These are phyloP conservation scores for Pisolithus orientalis DNA, from an alignment of 768 basidiomycete genomes.

Conservation along the genomic window DNA sequence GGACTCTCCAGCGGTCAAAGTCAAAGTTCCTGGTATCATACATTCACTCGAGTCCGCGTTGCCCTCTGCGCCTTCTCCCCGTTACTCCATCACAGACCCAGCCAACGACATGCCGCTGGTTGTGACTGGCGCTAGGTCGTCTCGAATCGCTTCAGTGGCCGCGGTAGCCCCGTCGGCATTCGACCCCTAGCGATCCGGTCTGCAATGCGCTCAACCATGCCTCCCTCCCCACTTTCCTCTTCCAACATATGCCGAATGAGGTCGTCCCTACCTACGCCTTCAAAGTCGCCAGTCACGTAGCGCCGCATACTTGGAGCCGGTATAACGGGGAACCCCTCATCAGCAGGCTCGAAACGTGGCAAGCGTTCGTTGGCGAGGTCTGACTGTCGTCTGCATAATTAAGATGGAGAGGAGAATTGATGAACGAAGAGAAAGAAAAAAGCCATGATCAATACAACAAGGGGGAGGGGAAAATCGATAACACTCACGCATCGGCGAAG, in stretches of 20 bases:
- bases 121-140: slow-evolving; percentile 33
- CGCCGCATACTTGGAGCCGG: slow-evolving; percentile 60
- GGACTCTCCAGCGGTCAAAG: no score
- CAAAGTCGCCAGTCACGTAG: slow-evolving; percentile 33
- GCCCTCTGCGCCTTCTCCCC: no score
- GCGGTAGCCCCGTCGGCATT: slow-evolving; percentile 38
- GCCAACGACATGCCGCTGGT: neutral
- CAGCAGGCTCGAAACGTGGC: slow-evolving; percentile 43
- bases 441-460: neutral
- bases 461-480: neutral
- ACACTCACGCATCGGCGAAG: slow-evolving; percentile 71
- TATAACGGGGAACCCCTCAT: slow-evolving; percentile 37
- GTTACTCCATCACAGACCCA: no score
- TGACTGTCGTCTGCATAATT: slow-evolving; percentile 50
- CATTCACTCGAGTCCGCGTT: no score
- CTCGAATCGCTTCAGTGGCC: slow-evolving; percentile 58
- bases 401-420: neutral
- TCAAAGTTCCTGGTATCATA: no score
- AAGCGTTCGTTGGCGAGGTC: slow-evolving; percentile 73
- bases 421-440: neutral
- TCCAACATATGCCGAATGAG: slow-evolving; percentile 57
- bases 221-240: slow-evolving; percentile 49
- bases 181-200: slow-evolving; percentile 55
- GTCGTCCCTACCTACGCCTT: slow-evolving; percentile 54
- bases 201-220: slow-evolving; percentile 54